Evolutionary conservation across 805 yeast species (phyloP), one percentile per base, ranked within the genome.

Genomic region (Metschnikowia shivogae): DNA sequence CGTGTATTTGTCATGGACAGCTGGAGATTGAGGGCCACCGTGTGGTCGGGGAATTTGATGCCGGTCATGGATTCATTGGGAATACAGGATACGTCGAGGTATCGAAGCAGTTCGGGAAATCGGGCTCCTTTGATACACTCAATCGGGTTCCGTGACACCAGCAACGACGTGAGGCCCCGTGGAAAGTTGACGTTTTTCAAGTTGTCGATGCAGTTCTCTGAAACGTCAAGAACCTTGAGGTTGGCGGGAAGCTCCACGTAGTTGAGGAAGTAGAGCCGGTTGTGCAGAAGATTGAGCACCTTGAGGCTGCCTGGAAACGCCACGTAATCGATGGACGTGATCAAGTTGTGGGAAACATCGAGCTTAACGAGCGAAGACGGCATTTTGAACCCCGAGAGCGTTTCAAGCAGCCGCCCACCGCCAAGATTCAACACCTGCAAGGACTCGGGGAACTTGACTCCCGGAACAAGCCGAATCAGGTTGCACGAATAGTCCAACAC

Each of bases 11-110:
- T 69, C 75, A 71, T 72, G 3, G 74, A 67, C 42, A 66, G 67
- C 50, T 70, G 75, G 10, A 72, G 52, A 46, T 72, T 72, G 40
- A 72, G 61, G 1, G 58, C 59, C 19, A 54, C 53, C 27, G 66
- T 52, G 57, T 55, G 60, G 43, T 72, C 76, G 1, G 76, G 76
- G 42, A 72, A 70, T 46, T 68, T 71, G n/a, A 72, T 62, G 1
- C 76, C 74, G 0, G 74, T 65, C 76, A 72, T 71, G 8, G 72
- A 63, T 49, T 72, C 76, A 49, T 70, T 72, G 3, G 76, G 76
- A 7, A 71, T 63, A 43, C 68, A 67, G 6, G 74, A 68, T 9
- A 68, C 47, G 47, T 72, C 76, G 50, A 72, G 57, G 48, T 61
- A 61, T 36, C 57, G 57, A 30, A 72, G 49, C 20, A 50, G 44